Base-by-base conservation (phyloP, 2,329 filamentous ascomycete species). In the Ceratocystiopsis sp. region DNA sequence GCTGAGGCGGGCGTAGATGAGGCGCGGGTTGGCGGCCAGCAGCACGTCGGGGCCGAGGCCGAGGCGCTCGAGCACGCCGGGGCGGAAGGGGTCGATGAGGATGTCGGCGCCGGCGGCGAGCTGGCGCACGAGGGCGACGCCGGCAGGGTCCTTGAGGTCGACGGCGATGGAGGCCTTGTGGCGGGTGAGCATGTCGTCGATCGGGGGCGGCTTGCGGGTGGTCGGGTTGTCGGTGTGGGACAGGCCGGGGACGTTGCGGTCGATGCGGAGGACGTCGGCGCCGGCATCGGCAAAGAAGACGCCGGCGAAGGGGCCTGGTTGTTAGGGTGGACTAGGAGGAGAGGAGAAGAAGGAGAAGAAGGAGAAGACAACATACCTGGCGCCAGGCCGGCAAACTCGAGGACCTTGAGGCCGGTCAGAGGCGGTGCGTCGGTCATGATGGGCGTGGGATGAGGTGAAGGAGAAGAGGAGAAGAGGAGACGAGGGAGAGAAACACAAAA, bases 1-100 rank as follows among this genome's bases (percentile, higher is more conserved):
- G 3, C 86, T 91, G 73, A 96, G 80, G 36, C 89, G 78, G 9
- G 74, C 85, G 45, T 93, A 77, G 43, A 96, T 75, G 2, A 96
- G 64, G 0, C 78, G 67, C 35, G 79, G 80, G 59, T 95, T 94
- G 16, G 72, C 56, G 19, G 61, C 64, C 25, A 76, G 63, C 9
- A 95, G 67, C 1, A 73, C 71, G 0, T 72, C 68, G 9, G 89
- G 89, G 0, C 76, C 78, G 1, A 96, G 72, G 0, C 81, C 81
- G 11, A 89, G 73, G 42, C 80, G 82, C 62, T 96, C 89, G 2
- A 96, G 71, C 1, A 95, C 84, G 34, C 86, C 85, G 0, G 89
- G 89, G 0, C 89, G 82, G 66, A 86, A 96, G 0, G 91, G 89
- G 59, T 96, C 91, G 58, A 96, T 91, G 25, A 96, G 60, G 34